Conservation (phyloP, 2,329 filamentous ascomycete species). For the Aureobasidium sp. region DNA sequence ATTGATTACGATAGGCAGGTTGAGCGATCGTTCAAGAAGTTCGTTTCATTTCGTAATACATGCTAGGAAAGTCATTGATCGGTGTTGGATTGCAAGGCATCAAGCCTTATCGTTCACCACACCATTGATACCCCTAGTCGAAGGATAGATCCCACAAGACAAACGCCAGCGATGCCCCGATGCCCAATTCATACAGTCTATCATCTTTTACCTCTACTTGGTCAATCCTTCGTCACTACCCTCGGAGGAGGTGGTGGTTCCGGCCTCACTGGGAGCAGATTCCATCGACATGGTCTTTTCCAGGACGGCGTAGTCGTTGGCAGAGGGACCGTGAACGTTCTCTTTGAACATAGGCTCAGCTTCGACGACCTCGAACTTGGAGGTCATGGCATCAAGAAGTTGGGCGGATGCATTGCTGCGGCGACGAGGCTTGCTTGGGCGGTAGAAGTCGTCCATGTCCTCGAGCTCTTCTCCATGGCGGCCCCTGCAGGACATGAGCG, state of each 20-base stretch:
- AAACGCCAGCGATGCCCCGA: constrained; percentile 12
- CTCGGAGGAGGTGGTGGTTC: constrained; percentile 1
- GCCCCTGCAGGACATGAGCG: constrained; percentile 55
- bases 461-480: constrained; percentile 73
- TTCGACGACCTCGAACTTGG: constrained; percentile 91
- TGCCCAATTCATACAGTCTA: constrained; percentile 10
- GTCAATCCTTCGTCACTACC: constrained; percentile 1
- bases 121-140: background rate
- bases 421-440: constrained; percentile 76
- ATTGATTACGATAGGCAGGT: too few relatives aligned
- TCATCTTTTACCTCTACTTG: constrained; percentile 8
- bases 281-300: constrained; percentile 11
- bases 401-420: constrained; percentile 84
- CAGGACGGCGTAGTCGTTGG: constrained; percentile 38
- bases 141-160: constrained; percentile 6
- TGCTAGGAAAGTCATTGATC: background rate
- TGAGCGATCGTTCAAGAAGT: background rate
- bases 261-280: constrained; percentile 5
- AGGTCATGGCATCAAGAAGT: constrained; percentile 74
- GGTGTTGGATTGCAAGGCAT: background rate
- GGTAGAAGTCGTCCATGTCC: constrained; percentile 64
- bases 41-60: constrained; percentile 15
- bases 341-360: constrained; percentile 90
- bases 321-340: constrained; percentile 61
- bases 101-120: background rate